Base-by-base conservation (phyloP, 768 basidiomycete species). In the Cyclocybe cylindracea region DNA sequence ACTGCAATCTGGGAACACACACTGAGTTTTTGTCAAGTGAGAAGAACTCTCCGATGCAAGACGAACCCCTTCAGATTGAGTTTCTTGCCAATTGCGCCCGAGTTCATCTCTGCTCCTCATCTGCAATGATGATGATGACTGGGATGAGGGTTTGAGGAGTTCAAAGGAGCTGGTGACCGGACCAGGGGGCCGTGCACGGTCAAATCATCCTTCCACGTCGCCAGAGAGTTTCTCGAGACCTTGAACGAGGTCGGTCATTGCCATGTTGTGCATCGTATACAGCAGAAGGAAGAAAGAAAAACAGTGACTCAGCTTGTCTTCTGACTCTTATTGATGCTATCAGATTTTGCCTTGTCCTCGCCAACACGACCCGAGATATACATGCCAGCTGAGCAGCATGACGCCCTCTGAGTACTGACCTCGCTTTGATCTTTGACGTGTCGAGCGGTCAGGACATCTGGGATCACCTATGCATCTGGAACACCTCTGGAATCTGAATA, bases 41-140 rank as follows among this genome's bases (percentile, higher is more conserved):
- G 67, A 97, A 89, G 75, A 96, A 90, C 58, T 94, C 16, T 89
- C 91, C 24, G 85, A 81, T 6, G 93, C 94, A 49, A 96, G 68
- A 31, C 94, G 78, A 55, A 95, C 75, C 51, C 97, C 74, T 96
- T 97, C 69, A 95, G 64, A 66, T 82, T 84, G 47, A 92, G 77
- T 66, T 82, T 84, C 72, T 91, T 94, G 33, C 81, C 89, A 56
- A 97, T 79, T 9, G 85, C 80, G 3, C 76, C 79, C 2, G 91
- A 88, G 66, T 80, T 86, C 7, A 87, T 89, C 62, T 94, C 89
- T 13, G 91, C 29, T 80, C 77, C 63, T 96, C 93, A 61, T 84
- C 78, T 7, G 91, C 91, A 67, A 98, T 80, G 53, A 95, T 16
- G 16, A 16, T 86, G 57, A 98, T 78, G 52, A 98, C 85, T 7